Evolutionary conservation across 139 green algal genomes (phyloP), one percentile per base, ranked within the genome.

Genomic region (Chloropicon primus): DNA sequence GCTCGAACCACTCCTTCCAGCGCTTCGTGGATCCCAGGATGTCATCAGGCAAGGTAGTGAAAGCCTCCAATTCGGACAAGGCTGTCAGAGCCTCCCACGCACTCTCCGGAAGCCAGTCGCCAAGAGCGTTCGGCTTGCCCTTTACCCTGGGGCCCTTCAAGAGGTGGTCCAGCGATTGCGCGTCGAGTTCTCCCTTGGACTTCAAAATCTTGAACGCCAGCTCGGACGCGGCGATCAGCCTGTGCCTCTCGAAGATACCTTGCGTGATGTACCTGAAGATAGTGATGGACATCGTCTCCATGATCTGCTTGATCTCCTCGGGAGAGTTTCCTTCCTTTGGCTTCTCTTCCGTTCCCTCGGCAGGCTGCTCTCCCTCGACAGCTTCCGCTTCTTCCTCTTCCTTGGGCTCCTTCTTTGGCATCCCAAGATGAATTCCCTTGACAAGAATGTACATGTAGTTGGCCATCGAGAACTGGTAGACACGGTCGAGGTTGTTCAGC

Each of bases 401-500:
- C 78, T 85, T 86, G 74, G 76, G 79, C 81, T 93, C 86, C 54
- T 92, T 84, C 41, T 62, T 62, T 62, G 41, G 41, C 41, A 62
- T 62, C 10, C 41, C 41, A 27, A 87, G 74, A 80, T 91, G 87
- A 89, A 96, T 95, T 73, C 91, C 92, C 79, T 93, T 94, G 54
- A 81, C 83, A 2, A 97, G 85, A 76, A 95, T 87, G 62, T 82
- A 86, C 71, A 95, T 86, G 84, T 93, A 97, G 82, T 91, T 95
- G 73, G 91, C 90, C 93, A 97, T 97, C 23, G 89, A 94, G 85
- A 93, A 97, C 80, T 94, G 89, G 85, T 97, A 97, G 53, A 94
- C 85, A 62, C 86, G 87, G 86, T 97, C 90, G 29, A 97, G 85
- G 0, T 84, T 84, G 53, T 90, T 87, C 1, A 97, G 88, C 72